These are phyloP conservation scores for Vitis hybrid DNA, from an alignment of 177 flowering plant species.

Conservation along the genomic window DNA sequence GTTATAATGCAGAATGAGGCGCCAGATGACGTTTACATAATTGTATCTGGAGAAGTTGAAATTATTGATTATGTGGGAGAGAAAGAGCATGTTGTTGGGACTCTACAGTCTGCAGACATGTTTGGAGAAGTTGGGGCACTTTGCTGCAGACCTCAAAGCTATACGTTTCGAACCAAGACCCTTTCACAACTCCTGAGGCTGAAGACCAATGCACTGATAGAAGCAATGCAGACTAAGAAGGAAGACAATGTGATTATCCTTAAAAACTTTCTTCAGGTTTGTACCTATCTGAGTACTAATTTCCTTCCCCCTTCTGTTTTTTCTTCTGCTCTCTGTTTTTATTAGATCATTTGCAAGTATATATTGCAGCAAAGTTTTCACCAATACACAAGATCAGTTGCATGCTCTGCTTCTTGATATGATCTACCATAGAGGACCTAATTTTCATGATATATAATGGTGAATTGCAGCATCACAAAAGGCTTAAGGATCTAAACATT, in stretches of 20 bases:
- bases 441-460: no score
- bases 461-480: constrained; percentile 61
- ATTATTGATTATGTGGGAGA: constrained; percentile 51
- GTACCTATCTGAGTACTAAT: not conserved
- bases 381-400: no score
- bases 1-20: constrained; percentile 81
- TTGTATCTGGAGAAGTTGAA: constrained; percentile 88
- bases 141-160: constrained; percentile 68
- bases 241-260: constrained; percentile 63
- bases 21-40: constrained; percentile 76
- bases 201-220: constrained; percentile 53
- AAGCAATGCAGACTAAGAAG: constrained; percentile 63
- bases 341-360: no score
- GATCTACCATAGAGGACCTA: no score
- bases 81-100: constrained; percentile 55
- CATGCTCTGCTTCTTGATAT: not conserved
- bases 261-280: constrained; percentile 77
- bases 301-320: not conserved
- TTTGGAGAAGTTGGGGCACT: constrained; percentile 92
- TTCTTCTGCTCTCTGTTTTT: not conserved
- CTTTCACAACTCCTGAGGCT: constrained; percentile 76
- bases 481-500: constrained; percentile 46
- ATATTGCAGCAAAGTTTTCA: no score
- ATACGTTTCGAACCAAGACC: constrained; percentile 69
- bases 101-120: constrained; percentile 53